Evolutionary conservation across 371 early-diverging fungal species (phyloP).

Genomic region (Mortierella sp.): DNA sequence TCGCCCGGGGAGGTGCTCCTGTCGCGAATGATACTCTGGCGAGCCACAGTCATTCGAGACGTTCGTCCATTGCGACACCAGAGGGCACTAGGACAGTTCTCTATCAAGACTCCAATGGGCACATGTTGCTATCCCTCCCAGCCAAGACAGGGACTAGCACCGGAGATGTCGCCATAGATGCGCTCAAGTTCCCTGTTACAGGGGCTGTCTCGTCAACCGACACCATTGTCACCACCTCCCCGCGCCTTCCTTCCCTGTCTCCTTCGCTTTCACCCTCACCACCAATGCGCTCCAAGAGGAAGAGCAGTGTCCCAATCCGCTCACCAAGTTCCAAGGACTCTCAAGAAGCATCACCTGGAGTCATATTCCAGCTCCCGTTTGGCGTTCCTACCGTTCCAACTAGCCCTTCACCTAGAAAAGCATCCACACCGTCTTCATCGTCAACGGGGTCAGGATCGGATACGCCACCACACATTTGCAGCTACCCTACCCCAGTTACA

Average conservation of each 20-base stretch:
- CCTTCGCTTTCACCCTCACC: constrained; percentile 21
- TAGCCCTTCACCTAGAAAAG: constrained; percentile 7
- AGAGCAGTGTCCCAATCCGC: constrained; percentile 43
- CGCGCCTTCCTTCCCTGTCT: constrained; percentile 9
- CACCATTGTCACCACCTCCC: neutral
- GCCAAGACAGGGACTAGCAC: constrained; percentile 1
- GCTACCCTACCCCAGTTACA: too few species aligned
- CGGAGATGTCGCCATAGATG: constrained; percentile 23
- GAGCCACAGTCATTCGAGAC: constrained; percentile 17
- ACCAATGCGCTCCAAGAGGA: constrained; percentile 34
- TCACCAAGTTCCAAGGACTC: constrained; percentile 29
- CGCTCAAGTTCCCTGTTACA: constrained; percentile 41
- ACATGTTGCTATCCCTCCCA: constrained; percentile 36
- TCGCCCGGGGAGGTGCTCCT: constrained; percentile 1
- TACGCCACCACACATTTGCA: constrained; percentile 1
- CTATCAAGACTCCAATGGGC: constrained; percentile 36
- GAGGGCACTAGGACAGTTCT: constrained; percentile 35
- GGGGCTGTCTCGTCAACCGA: neutral
- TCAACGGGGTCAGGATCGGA: neutral
- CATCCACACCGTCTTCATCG: neutral
- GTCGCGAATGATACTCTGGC: constrained; percentile 19
- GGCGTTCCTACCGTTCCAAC: constrained; percentile 28
- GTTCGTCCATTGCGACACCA: constrained; percentile 41
- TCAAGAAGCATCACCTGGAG: constrained; percentile 36
- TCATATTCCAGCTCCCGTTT: constrained; percentile 48